These are phyloP conservation scores for Aschersonia sp. DNA, from an alignment of 2,329 filamentous ascomycete genomes.

Conservation along the genomic window DNA sequence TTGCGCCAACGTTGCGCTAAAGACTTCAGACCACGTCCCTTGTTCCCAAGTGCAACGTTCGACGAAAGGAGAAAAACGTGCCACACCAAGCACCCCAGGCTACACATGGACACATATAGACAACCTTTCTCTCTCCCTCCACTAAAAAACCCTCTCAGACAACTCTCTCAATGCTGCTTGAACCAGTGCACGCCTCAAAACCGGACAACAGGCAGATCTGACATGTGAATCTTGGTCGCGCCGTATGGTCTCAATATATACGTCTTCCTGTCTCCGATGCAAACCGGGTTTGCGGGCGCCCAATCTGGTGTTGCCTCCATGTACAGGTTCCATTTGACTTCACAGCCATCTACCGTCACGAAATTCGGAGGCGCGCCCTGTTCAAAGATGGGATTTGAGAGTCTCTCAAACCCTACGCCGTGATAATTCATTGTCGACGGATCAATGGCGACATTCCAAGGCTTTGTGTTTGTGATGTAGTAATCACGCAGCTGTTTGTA, in stretches of 20 bases:
- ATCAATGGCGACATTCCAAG: constrained; percentile 16
- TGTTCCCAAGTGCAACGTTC: no score
- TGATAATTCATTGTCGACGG: constrained; percentile 12
- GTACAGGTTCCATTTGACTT: constrained; percentile 19
- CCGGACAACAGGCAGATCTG: constrained; percentile 8
- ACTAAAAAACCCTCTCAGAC: neutral
- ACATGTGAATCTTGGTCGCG: constrained; percentile 29
- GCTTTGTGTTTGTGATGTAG: constrained; percentile 15
- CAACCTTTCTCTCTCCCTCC: no score
- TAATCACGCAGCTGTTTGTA: constrained; percentile 15
- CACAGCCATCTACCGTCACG: constrained; percentile 21
- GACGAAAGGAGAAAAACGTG: no score
- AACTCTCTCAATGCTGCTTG: neutral
- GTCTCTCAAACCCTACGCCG: constrained; percentile 7
- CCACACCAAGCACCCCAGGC: no score
- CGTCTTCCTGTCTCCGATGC: constrained; percentile 14
- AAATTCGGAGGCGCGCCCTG: constrained; percentile 16
- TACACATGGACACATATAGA: no score
- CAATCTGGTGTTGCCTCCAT: constrained; percentile 16
- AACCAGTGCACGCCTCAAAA: neutral
- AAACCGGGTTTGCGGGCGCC: constrained; percentile 6
- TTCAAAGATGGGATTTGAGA: constrained; percentile 14
- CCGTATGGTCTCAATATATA: constrained; percentile 28
- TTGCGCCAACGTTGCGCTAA: no score
- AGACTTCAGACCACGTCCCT: no score